Evolutionary conservation across 192 early-diverging fungal genomes (phyloP).

Genomic region (Entomortierella lignicola): DNA sequence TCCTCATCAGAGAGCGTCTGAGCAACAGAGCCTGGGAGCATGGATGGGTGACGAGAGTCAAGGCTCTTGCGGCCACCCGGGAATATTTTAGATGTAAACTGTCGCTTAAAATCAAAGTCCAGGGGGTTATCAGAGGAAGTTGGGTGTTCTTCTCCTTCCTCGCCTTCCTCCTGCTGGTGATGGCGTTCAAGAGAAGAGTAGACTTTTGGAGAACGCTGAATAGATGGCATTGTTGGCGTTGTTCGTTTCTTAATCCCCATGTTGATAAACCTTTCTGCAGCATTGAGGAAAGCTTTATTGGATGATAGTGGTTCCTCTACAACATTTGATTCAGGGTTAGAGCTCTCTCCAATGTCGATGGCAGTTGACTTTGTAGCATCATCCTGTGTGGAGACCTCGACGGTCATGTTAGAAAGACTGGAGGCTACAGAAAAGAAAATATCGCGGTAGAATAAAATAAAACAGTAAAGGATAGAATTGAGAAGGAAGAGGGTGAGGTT

Average conservation of each 20-base stretch:
- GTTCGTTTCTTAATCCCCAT: background rate
- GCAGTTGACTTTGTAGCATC: background rate
- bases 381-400: background rate
- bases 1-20: constrained; percentile 20
- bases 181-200: background rate
- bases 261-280: background rate
- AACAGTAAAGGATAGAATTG: no score
- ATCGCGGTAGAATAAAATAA: no score
- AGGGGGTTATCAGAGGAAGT: constrained; percentile 26
- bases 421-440: no score
- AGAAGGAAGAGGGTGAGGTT: no score
- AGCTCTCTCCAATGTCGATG: background rate
- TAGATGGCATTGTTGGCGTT: background rate
- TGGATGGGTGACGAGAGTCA: constrained; percentile 15
- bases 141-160: background rate
- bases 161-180: background rate
- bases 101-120: constrained; percentile 40
- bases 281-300: background rate
- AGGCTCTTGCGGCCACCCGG: constrained; percentile 28
- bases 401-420: no score
- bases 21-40: background rate
- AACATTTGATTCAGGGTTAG: background rate
- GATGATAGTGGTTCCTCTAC: background rate
- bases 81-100: constrained; percentile 17
- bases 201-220: background rate